Conservation (phyloP, 2,329 filamentous ascomycete species). For the Microascus cirrosus region DNA sequence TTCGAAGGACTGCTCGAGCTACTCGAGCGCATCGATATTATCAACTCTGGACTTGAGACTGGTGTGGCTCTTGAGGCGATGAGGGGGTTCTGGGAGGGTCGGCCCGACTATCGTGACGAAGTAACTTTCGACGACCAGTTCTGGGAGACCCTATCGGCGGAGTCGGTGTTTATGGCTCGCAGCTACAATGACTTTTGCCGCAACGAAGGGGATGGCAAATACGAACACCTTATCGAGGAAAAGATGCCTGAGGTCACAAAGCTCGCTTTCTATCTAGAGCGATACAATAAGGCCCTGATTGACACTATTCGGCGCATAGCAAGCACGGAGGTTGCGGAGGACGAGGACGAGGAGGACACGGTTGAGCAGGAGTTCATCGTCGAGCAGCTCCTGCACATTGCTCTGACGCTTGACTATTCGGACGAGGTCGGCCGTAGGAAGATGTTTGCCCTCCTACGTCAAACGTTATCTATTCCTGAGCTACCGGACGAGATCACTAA, state of each 20-base stretch:
- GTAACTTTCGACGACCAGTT: slow-evolving; percentile 63
- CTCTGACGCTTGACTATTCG: slow-evolving; percentile 87
- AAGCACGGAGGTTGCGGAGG: slow-evolving; percentile 41
- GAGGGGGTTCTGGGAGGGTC: slow-evolving; percentile 90
- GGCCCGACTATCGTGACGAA: slow-evolving; percentile 68
- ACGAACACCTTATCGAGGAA: slow-evolving; percentile 68
- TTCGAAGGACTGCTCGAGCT: slow-evolving; percentile 82
- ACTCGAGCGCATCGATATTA: slow-evolving; percentile 84
- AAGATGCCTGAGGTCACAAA: slow-evolving; percentile 93
- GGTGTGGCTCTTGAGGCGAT: slow-evolving; percentile 91
- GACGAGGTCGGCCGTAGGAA: slow-evolving; percentile 91
- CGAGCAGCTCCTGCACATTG: slow-evolving; percentile 88
- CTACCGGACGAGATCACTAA: slow-evolving; percentile 89
- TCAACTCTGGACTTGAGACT: slow-evolving; percentile 80
- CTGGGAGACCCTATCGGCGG: slow-evolving; percentile 72
- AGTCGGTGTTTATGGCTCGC: slow-evolving; percentile 80
- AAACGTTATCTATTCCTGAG: slow-evolving; percentile 74
- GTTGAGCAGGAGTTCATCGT: slow-evolving; percentile 92
- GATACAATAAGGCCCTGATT: slow-evolving; percentile 61
- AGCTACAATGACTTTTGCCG: slow-evolving; percentile 94
- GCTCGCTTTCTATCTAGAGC: slow-evolving; percentile 75
- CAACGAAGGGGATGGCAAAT: slow-evolving; percentile 59
- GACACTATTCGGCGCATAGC: slow-evolving; percentile 50
- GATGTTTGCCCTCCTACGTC: slow-evolving; percentile 86
- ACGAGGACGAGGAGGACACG: slow-evolving; percentile 69